A percentile compares a stretch with the other conserved stretches of the same genome.
Conservation (phyloP, 257 asterid genomes). For the Penstemon newberryi region DNA sequence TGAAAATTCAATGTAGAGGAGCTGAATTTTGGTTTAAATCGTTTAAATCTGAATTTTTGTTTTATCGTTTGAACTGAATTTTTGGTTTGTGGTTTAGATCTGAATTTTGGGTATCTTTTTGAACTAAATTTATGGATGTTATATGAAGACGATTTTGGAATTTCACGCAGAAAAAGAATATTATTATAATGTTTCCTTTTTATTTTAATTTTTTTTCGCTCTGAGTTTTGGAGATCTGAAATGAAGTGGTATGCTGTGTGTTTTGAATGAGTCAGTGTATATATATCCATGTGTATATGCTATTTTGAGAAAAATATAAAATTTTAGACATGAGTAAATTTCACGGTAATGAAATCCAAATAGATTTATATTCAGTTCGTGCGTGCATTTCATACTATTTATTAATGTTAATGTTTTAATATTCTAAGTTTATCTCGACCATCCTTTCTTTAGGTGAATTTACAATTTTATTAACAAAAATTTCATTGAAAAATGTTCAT, state of each 20-base stretch:
- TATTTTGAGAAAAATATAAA: not conserved
- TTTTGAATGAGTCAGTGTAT: conserved; percentile 54
- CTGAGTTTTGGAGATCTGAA: conserved; percentile 50
- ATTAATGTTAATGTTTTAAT: conserved; percentile 27
- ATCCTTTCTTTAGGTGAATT: conserved; percentile 14
- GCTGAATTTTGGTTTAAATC: too few species aligned
- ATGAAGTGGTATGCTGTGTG: conserved; percentile 41
- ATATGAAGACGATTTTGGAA: conserved; percentile 23
- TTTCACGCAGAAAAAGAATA: conserved; percentile 59
- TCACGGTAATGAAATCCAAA: conserved; percentile 11
- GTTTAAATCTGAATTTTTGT: too few species aligned
- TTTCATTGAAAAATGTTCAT: conserved; percentile 30
- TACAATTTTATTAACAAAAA: conserved; percentile 23
- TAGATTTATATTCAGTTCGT: not conserved
- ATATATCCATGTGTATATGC: conserved; percentile 8
- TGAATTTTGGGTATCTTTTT: conserved; percentile 21
- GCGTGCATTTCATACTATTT: conserved; percentile 29
- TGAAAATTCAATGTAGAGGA: conserved; percentile 5
- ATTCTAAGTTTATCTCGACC: conserved; percentile 29
- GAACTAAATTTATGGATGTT: too few species aligned
- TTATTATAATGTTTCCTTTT: conserved; percentile 25
- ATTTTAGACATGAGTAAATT: conserved; percentile 22
- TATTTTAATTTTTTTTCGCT: conserved; percentile 20
- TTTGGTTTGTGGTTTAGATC: conserved; percentile 45
- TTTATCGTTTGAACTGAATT: conserved; percentile 1